Base-by-base conservation (phyloP, 2,329 filamentous ascomycete genomes). In the Alternaria atra region DNA sequence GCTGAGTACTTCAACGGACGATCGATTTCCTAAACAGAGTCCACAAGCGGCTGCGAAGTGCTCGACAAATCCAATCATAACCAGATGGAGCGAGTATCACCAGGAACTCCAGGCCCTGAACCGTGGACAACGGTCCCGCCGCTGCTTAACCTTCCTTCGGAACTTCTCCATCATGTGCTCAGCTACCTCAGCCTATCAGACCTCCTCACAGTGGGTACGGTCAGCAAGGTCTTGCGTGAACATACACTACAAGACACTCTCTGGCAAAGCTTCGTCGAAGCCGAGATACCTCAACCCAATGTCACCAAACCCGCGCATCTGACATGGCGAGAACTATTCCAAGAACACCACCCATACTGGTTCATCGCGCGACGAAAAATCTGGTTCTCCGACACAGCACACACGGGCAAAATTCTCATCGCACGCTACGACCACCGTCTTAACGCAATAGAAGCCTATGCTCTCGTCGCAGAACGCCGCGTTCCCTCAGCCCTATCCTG, bases 371-470 rank as follows among this genome's bases (percentile, higher is more conserved):
- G 86, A 52, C 84, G 91, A 74, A 94, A 91, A 77, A 83, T 97
- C 65, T 97, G 94, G 94, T 94, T 97, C 73, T 87, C 88, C 60
- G 92, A 97, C 77, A 85, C 83, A 2, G 85, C 89, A 30, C 84
- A 92, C 48, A 89, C 86, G 2, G 94, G 94, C 0, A 91, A 90
- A 73, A 78, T 97, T 42, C 84, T 97, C 27, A 73, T 97, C 39
- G 85, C 86, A n/a, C 88, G 91, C 12, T 97, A 93, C 72, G 89
- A 97, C 73, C 86, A 88, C 46, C 80, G 86, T 4, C 84, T 87
- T 43, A 91, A 90, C 15, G 89, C 89, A 68, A 97, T 97, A 57
- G 91, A 95, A 79, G 93, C 88, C 3, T 93, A 94, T 74, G 86
- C 90, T 15, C 81, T 97, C 15, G 81, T 94, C 4, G 92, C 91